A percentile compares a stretch with the other conserved stretches of the same genome.
Conservation (phyloP, 331 rosid species). For the Pyrus hybrid region DNA sequence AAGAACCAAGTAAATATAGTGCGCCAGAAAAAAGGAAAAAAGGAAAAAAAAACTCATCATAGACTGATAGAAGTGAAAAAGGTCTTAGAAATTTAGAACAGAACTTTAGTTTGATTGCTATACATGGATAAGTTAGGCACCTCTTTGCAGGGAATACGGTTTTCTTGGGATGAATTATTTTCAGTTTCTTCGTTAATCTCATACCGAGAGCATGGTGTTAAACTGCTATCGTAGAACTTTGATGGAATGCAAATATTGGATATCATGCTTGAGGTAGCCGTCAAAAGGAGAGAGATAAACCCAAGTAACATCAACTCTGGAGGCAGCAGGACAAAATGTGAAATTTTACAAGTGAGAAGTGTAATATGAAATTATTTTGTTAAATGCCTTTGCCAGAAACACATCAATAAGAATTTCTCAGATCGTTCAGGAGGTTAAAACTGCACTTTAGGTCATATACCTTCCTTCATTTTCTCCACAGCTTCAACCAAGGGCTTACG, state of each 20-base stretch:
- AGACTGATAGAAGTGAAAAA: neutral
- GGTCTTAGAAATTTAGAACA: neutral
- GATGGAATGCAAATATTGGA: slow-evolving; percentile 86
- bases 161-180: slow-evolving; percentile 25
- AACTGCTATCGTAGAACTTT: slow-evolving; percentile 62
- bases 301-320: slow-evolving; percentile 97
- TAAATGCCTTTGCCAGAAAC: neutral
- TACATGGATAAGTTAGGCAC: slow-evolving; percentile 19
- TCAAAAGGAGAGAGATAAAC: slow-evolving; percentile 85
- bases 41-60: neutral
- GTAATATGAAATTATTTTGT: neutral
- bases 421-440: neutral
- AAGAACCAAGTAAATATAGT: neutral
- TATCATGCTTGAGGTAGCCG: slow-evolving; percentile 82
- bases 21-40: neutral
- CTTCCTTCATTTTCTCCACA: slow-evolving; percentile 97
- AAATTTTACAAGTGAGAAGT: slow-evolving; percentile 3
- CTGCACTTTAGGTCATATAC: slow-evolving; percentile 15
- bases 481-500: slow-evolving; percentile 88
- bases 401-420: neutral
- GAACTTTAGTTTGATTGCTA: neutral
- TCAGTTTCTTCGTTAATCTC: slow-evolving; percentile 60
- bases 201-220: slow-evolving; percentile 70
- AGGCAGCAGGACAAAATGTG: slow-evolving; percentile 17
- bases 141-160: slow-evolving; percentile 55